These are phyloP conservation scores for Eimeria sp. DNA, from an alignment of 169 alveolate genomes.

Conservation along the genomic window DNA sequence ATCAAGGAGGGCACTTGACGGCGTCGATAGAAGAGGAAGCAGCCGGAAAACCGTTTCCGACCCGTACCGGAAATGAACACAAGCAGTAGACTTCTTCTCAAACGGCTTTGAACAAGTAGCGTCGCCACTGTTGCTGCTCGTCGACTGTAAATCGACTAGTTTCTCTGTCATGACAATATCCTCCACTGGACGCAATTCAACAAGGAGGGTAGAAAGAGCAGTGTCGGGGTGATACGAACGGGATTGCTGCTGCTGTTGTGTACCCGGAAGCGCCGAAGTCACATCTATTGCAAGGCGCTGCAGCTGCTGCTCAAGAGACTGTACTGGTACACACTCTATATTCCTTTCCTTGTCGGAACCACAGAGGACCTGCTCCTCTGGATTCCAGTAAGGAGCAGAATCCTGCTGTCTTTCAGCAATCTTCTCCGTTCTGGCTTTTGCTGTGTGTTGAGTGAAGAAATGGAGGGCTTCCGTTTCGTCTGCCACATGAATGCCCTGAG, in stretches of 20 bases:
- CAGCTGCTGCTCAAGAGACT: conserved; percentile 36
- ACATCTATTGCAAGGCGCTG: conserved; percentile 49
- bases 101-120: background rate
- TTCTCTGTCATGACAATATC: conserved; percentile 40
- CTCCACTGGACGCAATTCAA: conserved; percentile 54
- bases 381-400: conserved; percentile 32
- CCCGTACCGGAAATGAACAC: conserved; percentile 50
- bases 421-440: background rate
- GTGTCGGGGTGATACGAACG: background rate
- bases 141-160: background rate
- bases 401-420: background rate
- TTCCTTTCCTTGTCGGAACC: background rate
- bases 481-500: conserved; percentile 49
- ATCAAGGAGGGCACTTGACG: conserved; percentile 23
- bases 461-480: conserved; percentile 23
- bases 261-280: conserved; percentile 39
- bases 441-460: conserved; percentile 11
- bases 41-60: conserved; percentile 65
- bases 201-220: conserved; percentile 56
- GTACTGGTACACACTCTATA: background rate
- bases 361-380: conserved; percentile 2
- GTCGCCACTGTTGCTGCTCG: background rate
- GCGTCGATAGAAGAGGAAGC: conserved; percentile 57
- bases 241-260: background rate
- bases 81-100: conserved; percentile 14